Base-by-base conservation (phyloP, 78 protist genomes). In the Dictyostelium firmibasis region DNA sequence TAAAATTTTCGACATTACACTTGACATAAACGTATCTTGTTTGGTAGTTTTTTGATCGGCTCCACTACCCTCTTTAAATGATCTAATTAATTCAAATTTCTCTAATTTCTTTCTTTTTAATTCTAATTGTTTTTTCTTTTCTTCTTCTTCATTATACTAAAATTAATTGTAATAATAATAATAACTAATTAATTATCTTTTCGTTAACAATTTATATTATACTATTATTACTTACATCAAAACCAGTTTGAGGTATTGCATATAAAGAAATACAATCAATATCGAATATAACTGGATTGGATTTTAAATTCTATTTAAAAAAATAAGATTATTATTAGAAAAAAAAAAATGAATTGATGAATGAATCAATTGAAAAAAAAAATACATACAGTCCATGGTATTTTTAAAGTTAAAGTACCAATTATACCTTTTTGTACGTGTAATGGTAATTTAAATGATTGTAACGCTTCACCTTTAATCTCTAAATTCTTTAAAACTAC, bases 161-260 rank as follows among this genome's bases (percentile, higher is more conserved):
- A 20, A 53, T 4, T 14, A 14, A 9, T 14, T 50, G 1, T 50
- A 10, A 14, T 14, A 16, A 44, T 16, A 79, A 79, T 11, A 7
- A 44, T 25, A 18, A 33, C 25, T 27, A 11, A 44, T 33, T 47
- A 10, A 6, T 50, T 50, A 4, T 50, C 16, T 16, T 50, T 50
- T 50, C 3, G 13, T 50, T 16, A 16, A 16, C 16, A 44, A 9
- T 8, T 0, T 50, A 18, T 25, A 25, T 62, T n/a, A n/a, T 47
- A 47, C 53, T 38, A 47, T 5, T 20, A n/a, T 29, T 47, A 81
- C 70, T 50, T 81, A 81, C 85, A 60, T 89, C 79, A 67, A 81
- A 89, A 20, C 94, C 82, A 20, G 88, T 89, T 47, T 89, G 94
- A 14, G 94, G 94, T 23, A 89, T 81, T n/a, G 94, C 94, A 44